These are phyloP conservation scores for Pestalotiopsis sp. DNA, from an alignment of 2,329 filamentous ascomycete genomes.

Conservation along the genomic window DNA sequence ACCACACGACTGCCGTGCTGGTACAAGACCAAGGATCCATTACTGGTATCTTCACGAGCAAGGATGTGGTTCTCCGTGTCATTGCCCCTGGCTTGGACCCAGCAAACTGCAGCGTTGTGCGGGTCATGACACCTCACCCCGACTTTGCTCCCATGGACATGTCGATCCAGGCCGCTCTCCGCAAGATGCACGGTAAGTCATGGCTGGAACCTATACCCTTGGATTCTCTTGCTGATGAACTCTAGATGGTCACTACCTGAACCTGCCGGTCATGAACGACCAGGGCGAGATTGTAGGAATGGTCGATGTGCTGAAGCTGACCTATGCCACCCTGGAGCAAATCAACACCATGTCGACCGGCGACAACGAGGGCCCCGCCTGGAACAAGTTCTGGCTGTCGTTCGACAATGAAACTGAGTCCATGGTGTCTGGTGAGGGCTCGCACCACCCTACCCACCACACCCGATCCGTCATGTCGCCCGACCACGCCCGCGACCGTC, in stretches of 20 bases:
- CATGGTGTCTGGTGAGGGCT: slow-evolving; percentile 89
- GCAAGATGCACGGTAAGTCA: slow-evolving; percentile 95
- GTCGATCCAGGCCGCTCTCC: slow-evolving; percentile 96
- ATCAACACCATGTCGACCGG: slow-evolving; percentile 91
- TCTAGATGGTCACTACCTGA: slow-evolving; percentile 94
- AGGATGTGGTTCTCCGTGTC: slow-evolving; percentile 96
- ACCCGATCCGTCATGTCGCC: slow-evolving; percentile 82
- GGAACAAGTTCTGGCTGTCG: slow-evolving; percentile 99
- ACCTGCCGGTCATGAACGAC: slow-evolving; percentile 98
- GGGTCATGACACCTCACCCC: slow-evolving; percentile 98
- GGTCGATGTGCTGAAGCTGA: slow-evolving; percentile 98
- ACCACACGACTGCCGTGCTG: slow-evolving; percentile 94
- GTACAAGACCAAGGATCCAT: slow-evolving; percentile 97
- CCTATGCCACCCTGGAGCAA: slow-evolving; percentile 96
- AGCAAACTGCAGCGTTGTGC: slow-evolving; percentile 92
- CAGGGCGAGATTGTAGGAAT: slow-evolving; percentile 97
- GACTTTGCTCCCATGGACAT: slow-evolving; percentile 99
- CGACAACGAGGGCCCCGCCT: slow-evolving; percentile 92
- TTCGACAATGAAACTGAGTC: slow-evolving; percentile 95
- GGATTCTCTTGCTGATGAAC: not conserved
- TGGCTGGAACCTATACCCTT: not conserved
- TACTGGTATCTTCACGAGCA: slow-evolving; percentile 99
- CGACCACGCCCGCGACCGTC: slow-evolving; percentile 70
- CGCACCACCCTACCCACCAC: slow-evolving; percentile 67
- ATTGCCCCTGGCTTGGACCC: slow-evolving; percentile 97